Evolutionary conservation across 2,329 filamentous ascomycete genomes (phyloP).

Genomic region (Aspergillus pseudoglaucus): DNA sequence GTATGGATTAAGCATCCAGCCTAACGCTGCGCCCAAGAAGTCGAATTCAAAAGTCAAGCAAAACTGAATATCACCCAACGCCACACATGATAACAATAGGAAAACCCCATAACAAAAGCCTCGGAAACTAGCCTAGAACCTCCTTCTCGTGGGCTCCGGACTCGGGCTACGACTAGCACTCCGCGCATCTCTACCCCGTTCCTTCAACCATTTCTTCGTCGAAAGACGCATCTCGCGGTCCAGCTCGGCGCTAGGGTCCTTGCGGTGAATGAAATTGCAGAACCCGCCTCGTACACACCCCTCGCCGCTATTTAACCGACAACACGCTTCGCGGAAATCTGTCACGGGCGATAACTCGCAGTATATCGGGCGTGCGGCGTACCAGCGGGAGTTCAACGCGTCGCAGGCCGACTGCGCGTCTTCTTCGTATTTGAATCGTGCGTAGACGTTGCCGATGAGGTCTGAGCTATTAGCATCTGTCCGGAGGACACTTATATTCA

Average conservation of each 20-base stretch:
- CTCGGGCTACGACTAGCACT: slow-evolving; percentile 77
- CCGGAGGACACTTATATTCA: neutral
- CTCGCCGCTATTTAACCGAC: slow-evolving; percentile 86
- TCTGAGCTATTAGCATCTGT: slow-evolving; percentile 46
- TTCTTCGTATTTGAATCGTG: slow-evolving; percentile 99
- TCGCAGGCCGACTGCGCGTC: slow-evolving; percentile 89
- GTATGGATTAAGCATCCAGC: too few relatives aligned
- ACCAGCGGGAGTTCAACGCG: slow-evolving; percentile 90
- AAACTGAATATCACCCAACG: slow-evolving; percentile 12
- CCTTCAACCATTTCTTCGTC: slow-evolving; percentile 94
- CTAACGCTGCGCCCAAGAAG: too few relatives aligned
- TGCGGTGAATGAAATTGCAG: slow-evolving; percentile 99
- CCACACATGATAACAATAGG: slow-evolving; percentile 12
- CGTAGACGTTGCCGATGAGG: slow-evolving; percentile 97
- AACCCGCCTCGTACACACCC: slow-evolving; percentile 94
- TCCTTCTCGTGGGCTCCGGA: slow-evolving; percentile 71
- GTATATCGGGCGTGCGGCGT: slow-evolving; percentile 93
- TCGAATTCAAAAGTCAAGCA: neutral
- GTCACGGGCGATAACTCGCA: slow-evolving; percentile 96
- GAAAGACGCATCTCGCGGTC: slow-evolving; percentile 79
- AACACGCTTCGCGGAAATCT: slow-evolving; percentile 96
- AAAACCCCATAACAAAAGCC: neutral
- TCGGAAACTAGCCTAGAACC: slow-evolving; percentile 46
- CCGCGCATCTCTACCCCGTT: slow-evolving; percentile 74
- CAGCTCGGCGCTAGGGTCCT: slow-evolving; percentile 84